Evolutionary conservation across 257 asterid genomes (phyloP).

Genomic region (Solanum microdontum): DNA sequence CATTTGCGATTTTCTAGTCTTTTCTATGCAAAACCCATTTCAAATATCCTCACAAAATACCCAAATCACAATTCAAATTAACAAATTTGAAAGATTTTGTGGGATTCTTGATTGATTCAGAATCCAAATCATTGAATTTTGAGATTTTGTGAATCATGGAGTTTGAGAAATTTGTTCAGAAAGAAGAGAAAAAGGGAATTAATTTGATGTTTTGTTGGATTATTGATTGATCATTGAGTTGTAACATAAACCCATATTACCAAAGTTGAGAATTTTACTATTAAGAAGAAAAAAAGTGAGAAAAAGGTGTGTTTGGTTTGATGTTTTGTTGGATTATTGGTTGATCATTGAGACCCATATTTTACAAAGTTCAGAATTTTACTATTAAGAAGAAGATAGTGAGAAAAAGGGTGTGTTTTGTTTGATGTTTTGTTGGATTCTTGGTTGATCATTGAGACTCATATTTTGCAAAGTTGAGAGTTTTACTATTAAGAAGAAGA

Average conservation of each 20-base stretch:
- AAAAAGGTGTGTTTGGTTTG: neutral
- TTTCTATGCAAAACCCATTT: neutral
- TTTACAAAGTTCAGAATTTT: neutral
- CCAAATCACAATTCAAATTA: constrained; percentile 8
- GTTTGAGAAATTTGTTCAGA: neutral
- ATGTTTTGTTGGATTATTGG: neutral
- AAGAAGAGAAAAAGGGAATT: neutral
- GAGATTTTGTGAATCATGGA: neutral
- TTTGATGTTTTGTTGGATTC: neutral
- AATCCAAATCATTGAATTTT: neutral
- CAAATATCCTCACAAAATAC: neutral
- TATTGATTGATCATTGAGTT: neutral
- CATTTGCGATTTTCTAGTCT: constrained; percentile 6
- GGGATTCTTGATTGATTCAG: neutral
- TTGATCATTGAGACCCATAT: neutral
- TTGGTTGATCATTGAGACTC: neutral
- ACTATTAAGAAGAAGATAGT: neutral
- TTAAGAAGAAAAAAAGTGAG: neutral
- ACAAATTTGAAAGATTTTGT: neutral
- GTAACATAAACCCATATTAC: neutral
- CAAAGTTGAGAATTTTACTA: neutral
- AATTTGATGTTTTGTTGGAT: neutral
- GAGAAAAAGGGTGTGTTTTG: neutral
- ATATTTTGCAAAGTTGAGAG: neutral
- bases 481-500: neutral